Conservation (phyloP, 108 stramenopile genomes). For the Parietichytrium sp. region DNA sequence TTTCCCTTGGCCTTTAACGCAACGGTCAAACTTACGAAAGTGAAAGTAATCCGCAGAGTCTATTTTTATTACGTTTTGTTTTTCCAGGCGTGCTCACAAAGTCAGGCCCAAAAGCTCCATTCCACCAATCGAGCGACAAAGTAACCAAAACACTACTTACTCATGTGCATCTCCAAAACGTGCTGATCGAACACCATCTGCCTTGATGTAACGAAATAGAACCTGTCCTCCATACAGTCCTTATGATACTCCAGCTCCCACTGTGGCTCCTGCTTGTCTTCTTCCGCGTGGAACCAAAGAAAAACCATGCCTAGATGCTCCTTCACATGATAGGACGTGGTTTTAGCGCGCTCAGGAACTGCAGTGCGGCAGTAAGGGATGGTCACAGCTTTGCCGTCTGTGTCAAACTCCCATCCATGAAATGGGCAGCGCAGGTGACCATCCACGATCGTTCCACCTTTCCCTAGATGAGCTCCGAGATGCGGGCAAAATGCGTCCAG, state of each 20-base stretch:
- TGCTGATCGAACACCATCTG: background rate
- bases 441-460: conserved; percentile 44
- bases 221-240: background rate
- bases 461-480: conserved; percentile 46
- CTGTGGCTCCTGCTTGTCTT: background rate
- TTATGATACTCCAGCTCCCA: conserved; percentile 31
- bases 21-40: too few species aligned
- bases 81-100: too few species aligned
- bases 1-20: too few species aligned
- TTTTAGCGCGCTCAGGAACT: conserved; percentile 13
- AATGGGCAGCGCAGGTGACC: conserved; percentile 43
- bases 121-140: too few species aligned
- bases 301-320: conserved; percentile 35
- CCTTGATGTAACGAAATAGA: background rate
- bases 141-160: too few species aligned
- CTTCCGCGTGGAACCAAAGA: conserved; percentile 25
- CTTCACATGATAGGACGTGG: background rate
- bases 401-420: conserved; percentile 46
- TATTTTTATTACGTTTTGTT: too few species aligned
- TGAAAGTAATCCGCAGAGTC: too few species aligned
- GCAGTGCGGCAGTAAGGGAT: conserved; percentile 41
- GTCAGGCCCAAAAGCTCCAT: too few species aligned
- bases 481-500: conserved; percentile 49
- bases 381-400: conserved; percentile 18
- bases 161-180: too few species aligned